Base-by-base conservation (phyloP, 1,139 yeast species). In the Diutina sp. region DNA sequence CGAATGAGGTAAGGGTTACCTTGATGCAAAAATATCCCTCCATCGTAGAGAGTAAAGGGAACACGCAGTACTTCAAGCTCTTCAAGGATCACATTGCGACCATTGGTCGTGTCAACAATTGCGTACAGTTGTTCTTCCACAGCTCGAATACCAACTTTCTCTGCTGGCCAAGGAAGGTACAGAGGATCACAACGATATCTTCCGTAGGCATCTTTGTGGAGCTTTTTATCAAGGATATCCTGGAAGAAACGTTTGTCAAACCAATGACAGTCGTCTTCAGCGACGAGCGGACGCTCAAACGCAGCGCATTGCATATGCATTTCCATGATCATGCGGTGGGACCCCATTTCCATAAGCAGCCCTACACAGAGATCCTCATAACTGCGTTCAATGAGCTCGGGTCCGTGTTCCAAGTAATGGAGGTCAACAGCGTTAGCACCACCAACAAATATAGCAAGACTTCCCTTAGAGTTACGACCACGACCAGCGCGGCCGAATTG, bases 401-500 rank as follows among this genome's bases (percentile, higher is more conserved):
- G 78, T 0, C 96, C 88, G 64, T 90, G 81, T 6, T 77, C 75
- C 69, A 90, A 81, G 65, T 87, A 93, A 64, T 87, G 85, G 64
- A 90, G 95, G 68, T 93, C 97, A 1, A 90, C 80, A 0, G 98
- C 96, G 8, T 86, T 85, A 14, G 85, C 83, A 30, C 95, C 88
- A 0, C 93, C 95, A 14, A 95, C 88, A 58, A 87, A 83, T 5
- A 93, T 71, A 0, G 97, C 93, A 64, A 93, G 69, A 16, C 79
- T 74, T 1, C 79, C 79, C 50, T 66, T 65, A 5, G 97, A 86
- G 58, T 84, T 85, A 56, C 77, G 78, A 58, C 96, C 82, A 66
- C 97, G 74, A 14, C 99, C 99, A 0, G 97, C 97, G 63, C 99
- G 78, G 46, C 99, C 99, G 73, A 95, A 86, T 65, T 93, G 99